Evolutionary conservation across 2,329 filamentous ascomycete genomes (phyloP).

Genomic region (Exutisphaerella laricina): DNA sequence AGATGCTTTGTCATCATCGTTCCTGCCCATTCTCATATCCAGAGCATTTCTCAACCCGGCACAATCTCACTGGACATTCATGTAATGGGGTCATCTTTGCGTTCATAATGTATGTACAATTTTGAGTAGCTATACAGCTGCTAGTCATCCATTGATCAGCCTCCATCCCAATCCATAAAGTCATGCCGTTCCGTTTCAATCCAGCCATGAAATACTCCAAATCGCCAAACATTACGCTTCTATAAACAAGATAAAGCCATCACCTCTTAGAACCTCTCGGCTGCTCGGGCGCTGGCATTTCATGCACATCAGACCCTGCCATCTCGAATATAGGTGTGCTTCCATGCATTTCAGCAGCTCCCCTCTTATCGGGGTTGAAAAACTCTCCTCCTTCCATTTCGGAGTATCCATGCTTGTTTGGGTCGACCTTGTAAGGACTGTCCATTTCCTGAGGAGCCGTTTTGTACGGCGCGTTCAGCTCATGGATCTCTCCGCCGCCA

Average conservation of each 20-base stretch:
- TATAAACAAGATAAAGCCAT: background rate
- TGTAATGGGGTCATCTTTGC: too few species aligned
- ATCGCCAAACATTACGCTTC: too few species aligned
- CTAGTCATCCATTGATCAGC: too few species aligned
- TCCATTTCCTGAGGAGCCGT: slow-evolving; percentile 29
- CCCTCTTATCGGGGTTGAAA: slow-evolving; percentile 16
- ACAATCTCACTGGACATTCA: too few species aligned
- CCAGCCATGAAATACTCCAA: too few species aligned
- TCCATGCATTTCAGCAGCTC: slow-evolving; percentile 27
- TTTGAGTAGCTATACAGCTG: too few species aligned
- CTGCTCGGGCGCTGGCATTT: slow-evolving; percentile 17
- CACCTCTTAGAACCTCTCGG: slow-evolving; percentile 9
- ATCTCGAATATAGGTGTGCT: slow-evolving; percentile 30
- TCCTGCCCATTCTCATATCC: too few species aligned
- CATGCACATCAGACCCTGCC: slow-evolving; percentile 26
- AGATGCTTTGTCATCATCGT: too few species aligned
- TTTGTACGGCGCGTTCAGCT: slow-evolving; percentile 29
- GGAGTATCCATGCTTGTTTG: slow-evolving; percentile 30
- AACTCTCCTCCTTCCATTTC: slow-evolving; percentile 29
- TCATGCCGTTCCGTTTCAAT: too few species aligned
- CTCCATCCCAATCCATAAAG: too few species aligned
- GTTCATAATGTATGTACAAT: too few species aligned
- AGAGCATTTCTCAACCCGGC: too few species aligned
- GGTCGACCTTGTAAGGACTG: slow-evolving; percentile 28
- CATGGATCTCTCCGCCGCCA: slow-evolving; percentile 31